phyloP scores from a whole-genome alignment of 2,329 filamentous ascomycete species.

The Fusarium stilboides region DNA sequence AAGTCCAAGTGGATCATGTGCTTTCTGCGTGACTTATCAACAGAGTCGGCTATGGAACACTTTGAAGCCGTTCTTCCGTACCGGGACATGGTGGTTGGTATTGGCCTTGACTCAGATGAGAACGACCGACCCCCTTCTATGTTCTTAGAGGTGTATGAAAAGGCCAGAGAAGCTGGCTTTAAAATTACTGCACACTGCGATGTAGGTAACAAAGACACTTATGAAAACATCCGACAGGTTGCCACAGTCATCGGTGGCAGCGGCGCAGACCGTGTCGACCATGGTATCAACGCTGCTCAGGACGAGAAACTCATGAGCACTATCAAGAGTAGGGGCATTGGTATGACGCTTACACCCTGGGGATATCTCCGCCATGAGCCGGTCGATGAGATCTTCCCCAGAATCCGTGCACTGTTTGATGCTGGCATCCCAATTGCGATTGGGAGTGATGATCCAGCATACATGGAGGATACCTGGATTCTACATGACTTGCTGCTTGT shows the following conservation, averaged over 20 bases:
- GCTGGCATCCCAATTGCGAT: conserved; percentile 76
- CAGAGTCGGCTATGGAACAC: conserved; percentile 77
- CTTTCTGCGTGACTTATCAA: conserved; percentile 77
- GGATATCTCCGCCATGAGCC: conserved; percentile 42
- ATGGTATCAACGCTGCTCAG: conserved; percentile 76
- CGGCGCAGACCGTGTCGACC: conserved; percentile 77
- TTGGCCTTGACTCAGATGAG: conserved; percentile 64
- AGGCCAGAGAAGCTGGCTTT: conserved; percentile 58
- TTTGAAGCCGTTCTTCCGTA: conserved; percentile 63
- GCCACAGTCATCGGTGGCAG: conserved; percentile 69
- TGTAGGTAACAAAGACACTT: conserved; percentile 63
- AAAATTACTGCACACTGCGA: conserved; percentile 67
- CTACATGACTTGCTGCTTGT: conserved; percentile 57
- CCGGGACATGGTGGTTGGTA: conserved; percentile 58
- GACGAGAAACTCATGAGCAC: conserved; percentile 70
- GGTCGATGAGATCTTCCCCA: conserved; percentile 65
- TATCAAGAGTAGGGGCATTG: conserved; percentile 68
- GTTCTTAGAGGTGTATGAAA: conserved; percentile 58
- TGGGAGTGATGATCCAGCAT: conserved; percentile 80
- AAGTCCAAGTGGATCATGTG: conserved; percentile 76
- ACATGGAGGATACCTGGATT: conserved; percentile 73
- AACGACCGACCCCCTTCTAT: conserved; percentile 61
- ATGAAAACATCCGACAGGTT: conserved; percentile 65
- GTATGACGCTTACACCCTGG: conserved; percentile 78
- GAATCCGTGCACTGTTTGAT: conserved; percentile 67